A percentile compares a stretch with the other conserved stretches of the same genome.
These are phyloP conservation scores for Globisporangium rhizosaccharum DNA, from an alignment of 352 stramenopile genomes.

Conservation along the genomic window DNA sequence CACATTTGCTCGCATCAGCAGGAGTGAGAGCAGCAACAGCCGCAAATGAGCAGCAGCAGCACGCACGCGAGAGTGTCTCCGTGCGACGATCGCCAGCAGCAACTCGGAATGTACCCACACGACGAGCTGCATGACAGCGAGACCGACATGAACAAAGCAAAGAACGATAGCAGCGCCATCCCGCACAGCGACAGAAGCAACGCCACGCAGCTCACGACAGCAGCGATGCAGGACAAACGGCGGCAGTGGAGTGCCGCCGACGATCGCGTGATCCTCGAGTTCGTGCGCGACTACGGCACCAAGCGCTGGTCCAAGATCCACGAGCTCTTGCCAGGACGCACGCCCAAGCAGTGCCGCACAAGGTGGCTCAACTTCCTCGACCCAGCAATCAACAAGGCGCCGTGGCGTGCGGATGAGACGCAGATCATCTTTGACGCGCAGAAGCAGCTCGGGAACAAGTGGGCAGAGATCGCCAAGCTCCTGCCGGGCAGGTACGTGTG, in stretches of 20 bases:
- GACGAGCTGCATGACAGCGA: not conserved
- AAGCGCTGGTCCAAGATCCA: conserved; percentile 94
- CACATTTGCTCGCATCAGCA: too few species aligned
- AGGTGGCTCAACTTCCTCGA: conserved; percentile 94
- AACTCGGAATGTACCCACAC: too few species aligned
- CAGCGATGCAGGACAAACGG: conserved; percentile 27
- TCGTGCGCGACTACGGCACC: conserved; percentile 66
- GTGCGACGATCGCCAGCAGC: not conserved
- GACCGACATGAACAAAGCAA: not conserved
- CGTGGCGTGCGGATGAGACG: conserved; percentile 91
- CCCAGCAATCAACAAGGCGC: conserved; percentile 90
- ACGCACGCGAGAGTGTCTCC: too few species aligned
- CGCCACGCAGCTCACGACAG: not conserved
- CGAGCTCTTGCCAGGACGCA: conserved; percentile 86
- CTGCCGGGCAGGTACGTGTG: conserved; percentile 80
- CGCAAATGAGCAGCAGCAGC: too few species aligned
- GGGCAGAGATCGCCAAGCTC: conserved; percentile 97
- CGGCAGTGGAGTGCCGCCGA: conserved; percentile 61
- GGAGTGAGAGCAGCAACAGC: too few species aligned
- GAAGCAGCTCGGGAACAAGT: conserved; percentile 90
- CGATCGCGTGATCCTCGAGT: conserved; percentile 58
- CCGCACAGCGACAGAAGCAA: not conserved
- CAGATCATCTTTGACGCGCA: conserved; percentile 72
- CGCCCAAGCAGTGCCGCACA: conserved; percentile 96
- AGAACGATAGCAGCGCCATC: not conserved